Evolutionary conservation across 148 eudicot genomes (phyloP).

Genomic region (Chenopodium formosanum): DNA sequence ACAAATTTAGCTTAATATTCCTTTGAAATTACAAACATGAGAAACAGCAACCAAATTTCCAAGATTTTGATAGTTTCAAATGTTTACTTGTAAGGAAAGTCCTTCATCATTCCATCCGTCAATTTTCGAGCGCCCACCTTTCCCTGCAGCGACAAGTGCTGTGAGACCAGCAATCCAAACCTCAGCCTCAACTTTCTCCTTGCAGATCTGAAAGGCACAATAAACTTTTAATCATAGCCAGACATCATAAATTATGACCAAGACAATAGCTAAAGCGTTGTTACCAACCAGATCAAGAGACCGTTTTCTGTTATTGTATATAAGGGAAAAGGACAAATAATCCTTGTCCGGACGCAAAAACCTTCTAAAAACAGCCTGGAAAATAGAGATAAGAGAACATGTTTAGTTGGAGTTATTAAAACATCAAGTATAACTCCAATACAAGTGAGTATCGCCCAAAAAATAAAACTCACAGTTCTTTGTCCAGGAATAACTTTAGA

Average conservation of each 20-base stretch:
- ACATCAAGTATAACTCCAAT: not conserved
- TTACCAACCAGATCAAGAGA: conserved; percentile 90
- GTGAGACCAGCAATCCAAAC: conserved; percentile 95
- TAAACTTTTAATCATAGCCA: not conserved
- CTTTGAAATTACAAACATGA: not conserved
- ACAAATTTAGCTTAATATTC: conserved; percentile 5
- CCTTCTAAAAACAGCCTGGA: conserved; percentile 86
- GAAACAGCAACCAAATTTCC: not conserved
- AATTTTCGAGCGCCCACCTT: conserved; percentile 91
- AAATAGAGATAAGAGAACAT: not conserved
- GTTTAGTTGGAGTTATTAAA: not conserved
- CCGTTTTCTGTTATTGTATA: conserved; percentile 79
- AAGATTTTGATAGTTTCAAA: conserved; percentile 3
- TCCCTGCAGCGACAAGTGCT: conserved; percentile 67
- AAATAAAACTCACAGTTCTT: conserved; percentile 68
- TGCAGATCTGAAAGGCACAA: conserved; percentile 63
- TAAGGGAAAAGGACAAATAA: conserved; percentile 87
- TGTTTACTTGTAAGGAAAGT: conserved; percentile 67
- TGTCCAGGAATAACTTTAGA: conserved; percentile 88
- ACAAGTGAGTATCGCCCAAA: not conserved
- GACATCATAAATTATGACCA: not conserved
- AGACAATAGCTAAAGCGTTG: conserved; percentile 7
- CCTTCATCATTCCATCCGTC: conserved; percentile 94
- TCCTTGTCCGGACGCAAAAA: conserved; percentile 88
- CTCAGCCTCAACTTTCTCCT: conserved; percentile 96